phyloP scores from a whole-genome alignment of 225 moss, liverwort and hornwort species.

The Takakia lepidozioides region DNA sequence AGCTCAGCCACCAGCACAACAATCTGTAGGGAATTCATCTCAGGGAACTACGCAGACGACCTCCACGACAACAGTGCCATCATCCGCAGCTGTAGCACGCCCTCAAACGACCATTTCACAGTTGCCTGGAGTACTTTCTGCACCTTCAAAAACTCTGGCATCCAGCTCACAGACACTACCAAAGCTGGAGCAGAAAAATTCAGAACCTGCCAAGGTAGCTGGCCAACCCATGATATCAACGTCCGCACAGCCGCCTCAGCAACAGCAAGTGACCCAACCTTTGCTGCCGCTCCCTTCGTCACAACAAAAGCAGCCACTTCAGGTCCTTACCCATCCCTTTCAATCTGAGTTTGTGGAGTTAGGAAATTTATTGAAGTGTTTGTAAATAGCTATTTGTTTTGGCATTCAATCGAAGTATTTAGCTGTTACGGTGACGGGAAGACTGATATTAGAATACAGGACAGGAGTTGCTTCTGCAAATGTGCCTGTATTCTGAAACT shows the following conservation, averaged over 20 bases:
- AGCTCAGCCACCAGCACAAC: conserved; percentile 32
- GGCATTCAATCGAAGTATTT: too few relatives aligned
- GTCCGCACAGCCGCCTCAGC: conserved; percentile 43
- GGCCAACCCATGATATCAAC: conserved; percentile 27
- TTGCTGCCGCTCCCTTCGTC: conserved; percentile 75
- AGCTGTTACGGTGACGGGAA: too few relatives aligned
- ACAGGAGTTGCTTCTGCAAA: too few relatives aligned
- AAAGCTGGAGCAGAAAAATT: conserved; percentile 53
- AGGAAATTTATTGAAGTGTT: background rate
- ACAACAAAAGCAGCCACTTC: conserved; percentile 47
- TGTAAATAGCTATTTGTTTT: too few relatives aligned
- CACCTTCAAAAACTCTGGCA: conserved; percentile 26
- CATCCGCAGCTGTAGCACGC: conserved; percentile 26
- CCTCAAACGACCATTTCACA: conserved; percentile 35
- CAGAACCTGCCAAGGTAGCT: conserved; percentile 36
- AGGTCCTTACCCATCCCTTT: background rate
- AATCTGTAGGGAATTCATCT: conserved; percentile 22
- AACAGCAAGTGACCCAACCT: conserved; percentile 72
- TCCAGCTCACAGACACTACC: conserved; percentile 20
- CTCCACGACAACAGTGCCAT: conserved; percentile 13
- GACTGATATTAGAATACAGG: too few relatives aligned
- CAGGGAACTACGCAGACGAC: conserved; percentile 24
- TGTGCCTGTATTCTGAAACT: too few relatives aligned
- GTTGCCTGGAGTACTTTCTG: conserved; percentile 26
- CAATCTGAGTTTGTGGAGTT: background rate